A percentile compares a stretch with the other conserved stretches of the same genome.
phyloP scores from a whole-genome alignment of 176 grass and related monocot species.

The Lolium perenne region DNA sequence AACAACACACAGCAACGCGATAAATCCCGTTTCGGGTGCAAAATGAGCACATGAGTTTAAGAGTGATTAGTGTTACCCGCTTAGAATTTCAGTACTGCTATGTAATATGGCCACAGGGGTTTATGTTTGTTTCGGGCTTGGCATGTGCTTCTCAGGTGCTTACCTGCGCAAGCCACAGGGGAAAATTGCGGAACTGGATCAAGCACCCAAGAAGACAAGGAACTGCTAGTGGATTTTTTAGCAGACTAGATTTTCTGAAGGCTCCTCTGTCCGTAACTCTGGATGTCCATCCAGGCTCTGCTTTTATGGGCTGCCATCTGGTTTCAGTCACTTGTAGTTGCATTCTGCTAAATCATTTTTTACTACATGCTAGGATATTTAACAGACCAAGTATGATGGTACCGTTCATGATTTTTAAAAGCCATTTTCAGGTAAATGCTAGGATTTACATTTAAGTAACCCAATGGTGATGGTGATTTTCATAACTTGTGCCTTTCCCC shows the following conservation, averaged over 20 bases:
- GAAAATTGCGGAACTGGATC: constrained; percentile 34
- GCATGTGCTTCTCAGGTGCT: constrained; percentile 11
- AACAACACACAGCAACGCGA: constrained; percentile 14
- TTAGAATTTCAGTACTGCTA: background rate
- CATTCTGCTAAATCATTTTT: constrained; percentile 10
- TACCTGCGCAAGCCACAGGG: background rate
- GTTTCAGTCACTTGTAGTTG: background rate
- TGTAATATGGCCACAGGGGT: background rate
- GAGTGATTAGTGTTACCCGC: background rate
- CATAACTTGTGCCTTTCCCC: constrained; percentile 6
- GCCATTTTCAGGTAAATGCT: constrained; percentile 18
- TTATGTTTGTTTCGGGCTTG: constrained; percentile 2
- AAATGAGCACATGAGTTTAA: background rate
- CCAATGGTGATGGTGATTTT: constrained; percentile 16
- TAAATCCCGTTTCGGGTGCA: background rate
- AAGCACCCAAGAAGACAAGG: constrained; percentile 61
- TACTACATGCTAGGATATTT: constrained; percentile 16
- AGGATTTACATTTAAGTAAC: constrained; percentile 11
- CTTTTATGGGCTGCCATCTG: background rate
- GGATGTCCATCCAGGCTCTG: constrained; percentile 8
- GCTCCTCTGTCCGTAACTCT: constrained; percentile 10
- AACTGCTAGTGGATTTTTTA: constrained; percentile 50
- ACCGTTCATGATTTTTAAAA: constrained; percentile 8
- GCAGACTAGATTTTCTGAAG: background rate
- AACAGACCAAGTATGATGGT: background rate